These are phyloP conservation scores for Akebia trifoliata DNA, from an alignment of 164 flowering plant genomes.

Conservation along the genomic window DNA sequence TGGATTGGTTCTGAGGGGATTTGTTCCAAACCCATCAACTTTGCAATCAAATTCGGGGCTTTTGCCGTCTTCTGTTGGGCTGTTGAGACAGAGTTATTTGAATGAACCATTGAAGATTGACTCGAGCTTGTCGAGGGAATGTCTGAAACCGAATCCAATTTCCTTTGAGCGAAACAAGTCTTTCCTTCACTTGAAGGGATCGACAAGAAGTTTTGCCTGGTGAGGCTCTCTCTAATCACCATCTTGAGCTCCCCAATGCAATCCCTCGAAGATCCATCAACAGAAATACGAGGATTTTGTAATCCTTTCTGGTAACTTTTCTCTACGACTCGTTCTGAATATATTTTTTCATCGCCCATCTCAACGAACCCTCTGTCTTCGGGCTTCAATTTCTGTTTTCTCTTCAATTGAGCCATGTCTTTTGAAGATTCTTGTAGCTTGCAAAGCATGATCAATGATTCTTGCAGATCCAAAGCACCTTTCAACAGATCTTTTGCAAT, in stretches of 20 bases:
- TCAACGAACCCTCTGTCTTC: conserved; percentile 21
- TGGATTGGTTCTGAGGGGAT: conserved; percentile 31
- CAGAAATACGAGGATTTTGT: conserved; percentile 32
- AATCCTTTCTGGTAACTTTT: conserved; percentile 11
- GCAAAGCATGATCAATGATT: conserved; percentile 63
- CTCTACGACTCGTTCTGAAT: conserved; percentile 19
- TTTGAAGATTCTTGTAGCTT: conserved; percentile 66
- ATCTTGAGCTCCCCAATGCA: conserved; percentile 45
- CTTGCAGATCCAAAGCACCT: conserved; percentile 84
- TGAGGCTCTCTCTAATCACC: conserved; percentile 30
- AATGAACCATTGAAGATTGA: conserved; percentile 30
- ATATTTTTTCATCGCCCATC: conserved; percentile 15
- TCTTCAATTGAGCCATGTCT: conserved; percentile 37
- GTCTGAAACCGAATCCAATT: conserved; percentile 28
- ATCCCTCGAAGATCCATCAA: conserved; percentile 39
- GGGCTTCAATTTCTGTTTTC: conserved; percentile 28
- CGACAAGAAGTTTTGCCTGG: conserved; percentile 50
- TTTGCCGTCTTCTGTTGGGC: conserved; percentile 29
- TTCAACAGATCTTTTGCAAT: conserved; percentile 61
- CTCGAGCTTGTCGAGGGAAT: conserved; percentile 60
- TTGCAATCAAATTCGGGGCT: conserved; percentile 66
- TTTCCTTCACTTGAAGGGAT: conserved; percentile 18
- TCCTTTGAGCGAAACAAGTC: conserved; percentile 13
- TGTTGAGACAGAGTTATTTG: conserved; percentile 24
- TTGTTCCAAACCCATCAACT: conserved; percentile 83